A percentile compares a stretch with the other conserved stretches of the same genome.
Evolutionary conservation across 495 filamentous ascomycete species (phyloP).

Genomic region (Talaromyces ruber): DNA sequence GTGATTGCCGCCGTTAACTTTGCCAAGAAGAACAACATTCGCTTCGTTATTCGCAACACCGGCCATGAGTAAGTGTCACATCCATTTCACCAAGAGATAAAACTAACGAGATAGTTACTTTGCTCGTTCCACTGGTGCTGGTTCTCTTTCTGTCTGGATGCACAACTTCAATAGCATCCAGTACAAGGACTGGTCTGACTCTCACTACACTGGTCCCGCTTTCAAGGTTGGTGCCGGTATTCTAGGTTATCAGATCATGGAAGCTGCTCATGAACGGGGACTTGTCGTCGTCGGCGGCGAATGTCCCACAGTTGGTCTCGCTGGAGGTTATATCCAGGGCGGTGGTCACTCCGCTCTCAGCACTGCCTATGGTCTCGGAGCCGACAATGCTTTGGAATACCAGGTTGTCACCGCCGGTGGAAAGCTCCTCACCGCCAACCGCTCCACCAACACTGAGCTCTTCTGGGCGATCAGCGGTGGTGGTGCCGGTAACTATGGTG

Average conservation of each 20-base stretch:
- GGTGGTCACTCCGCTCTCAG: slow-evolving; percentile 52
- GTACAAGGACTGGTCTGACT: slow-evolving; percentile 24
- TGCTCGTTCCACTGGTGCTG: slow-evolving; percentile 49
- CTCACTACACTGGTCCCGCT: slow-evolving; percentile 37
- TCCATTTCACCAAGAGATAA: neutral
- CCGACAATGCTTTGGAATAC: slow-evolving; percentile 55
- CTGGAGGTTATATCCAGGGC: slow-evolving; percentile 52
- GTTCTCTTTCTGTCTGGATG: slow-evolving; percentile 45
- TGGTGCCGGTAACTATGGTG: slow-evolving; percentile 55
- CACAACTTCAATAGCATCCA: slow-evolving; percentile 35
- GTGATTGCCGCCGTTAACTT: slow-evolving; percentile 33
- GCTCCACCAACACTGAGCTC: slow-evolving; percentile 48
- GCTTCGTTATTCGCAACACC: slow-evolving; percentile 58
- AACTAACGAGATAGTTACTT: slow-evolving; percentile 21
- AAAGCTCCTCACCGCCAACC: slow-evolving; percentile 39
- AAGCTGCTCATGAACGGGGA: slow-evolving; percentile 21
- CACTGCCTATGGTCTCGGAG: slow-evolving; percentile 47
- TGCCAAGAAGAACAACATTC: slow-evolving; percentile 45
- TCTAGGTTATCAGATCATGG: slow-evolving; percentile 37
- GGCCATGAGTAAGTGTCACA: slow-evolving; percentile 34
- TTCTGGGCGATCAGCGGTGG: slow-evolving; percentile 64
- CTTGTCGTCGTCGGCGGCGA: slow-evolving; percentile 25
- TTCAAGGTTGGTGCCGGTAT: slow-evolving; percentile 49
- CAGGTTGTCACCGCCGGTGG: slow-evolving; percentile 50
- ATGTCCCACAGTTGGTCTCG: slow-evolving; percentile 26